Evolutionary conservation across 1,284 basidiomycete genomes (phyloP), one percentile per base, ranked within the genome.

Genomic region (Wallemia ichthyophaga): DNA sequence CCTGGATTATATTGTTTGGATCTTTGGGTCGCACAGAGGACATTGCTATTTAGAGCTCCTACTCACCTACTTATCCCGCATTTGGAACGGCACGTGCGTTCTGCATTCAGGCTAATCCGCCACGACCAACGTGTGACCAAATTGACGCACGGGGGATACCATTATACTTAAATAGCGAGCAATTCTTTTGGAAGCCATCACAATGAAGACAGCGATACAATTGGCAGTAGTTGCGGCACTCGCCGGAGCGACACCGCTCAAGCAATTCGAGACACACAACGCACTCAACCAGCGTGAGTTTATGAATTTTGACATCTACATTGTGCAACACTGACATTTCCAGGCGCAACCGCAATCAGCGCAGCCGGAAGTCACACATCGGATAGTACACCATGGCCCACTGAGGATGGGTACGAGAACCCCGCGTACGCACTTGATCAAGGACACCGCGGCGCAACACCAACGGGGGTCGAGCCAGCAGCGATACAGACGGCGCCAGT

Each of bases 401-500:
- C 37, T 48, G 37, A 48, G 3, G 37, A 48, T 19, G 37, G 37
- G 13, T 21, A 17, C 13, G 11, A 13, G 3, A 21, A 48, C 5
- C 5, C 11, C 9, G 13, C n/a, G 13, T 48, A 48, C 37, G 5
- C 3, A 11, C n/a, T 17, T 15, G 37, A 48, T 5, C 37, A 48
- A 48, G 37, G 37, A 3, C 37, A 48, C n/a, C 11, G 37, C 11
- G 55, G 55, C 9, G 15, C 55, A 25, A 56, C 55, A 3, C 55
- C 55, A 32, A 58, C 75, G 59, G 76, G 76, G 23, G 72, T 73
- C 58, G 74, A 77, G 64, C 71, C 76, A 1, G 69, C 68, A 31
- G 71, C 73, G 0, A 71, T 74, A 56, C 68, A 68, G 31, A 78
- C 76, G 1, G 75, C 73, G 0, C 67, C 73, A 9, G 66, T 69